phyloP scores from a whole-genome alignment of 495 filamentous ascomycete species.

The Neurospora sublineolata region DNA sequence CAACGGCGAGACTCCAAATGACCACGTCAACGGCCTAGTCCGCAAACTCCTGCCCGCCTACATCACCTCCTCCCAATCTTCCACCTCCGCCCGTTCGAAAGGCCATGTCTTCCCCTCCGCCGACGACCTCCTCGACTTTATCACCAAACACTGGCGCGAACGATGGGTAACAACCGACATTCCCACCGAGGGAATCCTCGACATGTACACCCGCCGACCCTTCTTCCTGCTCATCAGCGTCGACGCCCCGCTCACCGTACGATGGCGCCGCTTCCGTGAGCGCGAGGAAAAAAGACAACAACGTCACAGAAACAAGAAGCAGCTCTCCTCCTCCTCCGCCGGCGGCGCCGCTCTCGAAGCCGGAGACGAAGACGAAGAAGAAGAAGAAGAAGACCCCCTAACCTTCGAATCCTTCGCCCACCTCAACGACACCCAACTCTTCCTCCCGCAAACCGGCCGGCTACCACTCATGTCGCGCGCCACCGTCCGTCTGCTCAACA shows the following conservation, averaged over 20 bases:
- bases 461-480: constrained; percentile 66
- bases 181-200: constrained; percentile 52
- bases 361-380: constrained; percentile 16
- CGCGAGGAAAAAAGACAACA: constrained; percentile 9
- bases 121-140: constrained; percentile 63
- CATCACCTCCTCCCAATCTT: constrained; percentile 1
- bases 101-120: constrained; percentile 42
- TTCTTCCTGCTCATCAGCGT: constrained; percentile 90
- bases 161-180: constrained; percentile 79
- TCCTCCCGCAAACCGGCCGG: constrained; percentile 51
- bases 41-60: background rate
- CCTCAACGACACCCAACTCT: constrained; percentile 67
- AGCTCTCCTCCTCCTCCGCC: constrained; percentile 51
- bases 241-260: constrained; percentile 73
- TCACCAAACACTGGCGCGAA: constrained; percentile 72
- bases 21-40: background rate
- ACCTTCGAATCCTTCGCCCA: constrained; percentile 67
- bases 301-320: constrained; percentile 56
- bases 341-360: constrained; percentile 43
- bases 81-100: constrained; percentile 6
- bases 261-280: constrained; percentile 59
- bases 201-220: constrained; percentile 63
- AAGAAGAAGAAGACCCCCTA: constrained; percentile 20
- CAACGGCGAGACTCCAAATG: background rate
- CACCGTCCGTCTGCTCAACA: constrained; percentile 75